Base-by-base conservation (phyloP, 352 stramenopile species). In the Pythium folliculosum region DNA sequence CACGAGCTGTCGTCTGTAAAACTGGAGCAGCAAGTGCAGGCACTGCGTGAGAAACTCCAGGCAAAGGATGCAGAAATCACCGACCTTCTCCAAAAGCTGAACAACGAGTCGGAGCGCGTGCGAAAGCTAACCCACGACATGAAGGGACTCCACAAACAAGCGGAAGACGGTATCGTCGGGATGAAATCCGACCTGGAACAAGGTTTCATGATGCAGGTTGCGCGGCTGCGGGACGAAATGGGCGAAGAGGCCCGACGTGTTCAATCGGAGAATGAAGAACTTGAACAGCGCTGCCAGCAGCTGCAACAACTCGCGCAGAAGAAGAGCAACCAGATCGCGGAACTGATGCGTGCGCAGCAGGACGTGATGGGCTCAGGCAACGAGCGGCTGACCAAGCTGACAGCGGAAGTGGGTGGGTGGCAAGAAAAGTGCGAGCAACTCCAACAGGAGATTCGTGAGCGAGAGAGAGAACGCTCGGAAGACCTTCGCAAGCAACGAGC, bases 321-420 rank as follows among this genome's bases (percentile, higher is more conserved):
- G 51, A 84, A 91, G 63, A 85, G 71, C 58, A 73, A 72, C 3
- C 80, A 92, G 55, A 77, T 92, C 38, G 67, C 63, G 5, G 80
- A 77, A 35, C 44, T 90, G 32, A 82, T 88, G 72, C 63, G 60
- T 48, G 73, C 44, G 5, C 77, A 77, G 21, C 77, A 85, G 56
- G 76, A 90, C 16, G 69, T 35, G 69, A 50, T 64, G 54, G 64
- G 64, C 37, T 53, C 68, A 38, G 68, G 68, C 17, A 70, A 74
- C 25, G 55, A 71, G n/a, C 30, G 45, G 7, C 43, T 71, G 1
- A 38, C 49, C 2, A 59, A 67, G 38, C 32, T 75, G 19, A 65
- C 56, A 0, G 22, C 49, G 16, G 58, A 63, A 6, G 58, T 75
- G 32, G 49, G 50, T 22, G 69, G 71, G 17, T 71, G 71, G 49